Base-by-base conservation (phyloP, 257 asterid species). In the Ehretia macrophylla region DNA sequence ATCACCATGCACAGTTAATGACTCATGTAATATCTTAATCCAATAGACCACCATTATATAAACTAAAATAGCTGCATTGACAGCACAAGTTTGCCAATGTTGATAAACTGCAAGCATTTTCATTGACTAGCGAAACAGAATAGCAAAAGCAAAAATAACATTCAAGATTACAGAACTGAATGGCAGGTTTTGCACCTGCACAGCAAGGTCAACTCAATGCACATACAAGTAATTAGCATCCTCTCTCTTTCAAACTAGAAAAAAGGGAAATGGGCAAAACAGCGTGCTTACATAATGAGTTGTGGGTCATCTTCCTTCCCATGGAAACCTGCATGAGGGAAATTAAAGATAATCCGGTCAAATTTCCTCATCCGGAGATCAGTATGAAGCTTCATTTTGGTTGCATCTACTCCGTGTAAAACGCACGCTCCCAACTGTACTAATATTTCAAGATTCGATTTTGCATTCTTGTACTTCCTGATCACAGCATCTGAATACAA, bases 281-380 rank as follows among this genome's bases (percentile, higher is more conserved):
- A 13, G 42, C 14, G 51, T 13, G 44, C 79, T 57, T 66, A 86
- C 92, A 0, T 23, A 6, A 82, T 72, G 17, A 78, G 19, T 11
- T 0, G 14, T 12, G 35, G 45, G 18, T 37, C 21, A 18, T 63
- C 79, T 70, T 87, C 94, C 64, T 47, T 74, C 49, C 78, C 78
- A 27, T 16, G 22, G 60, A 84, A 87, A 54, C 95, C 94, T 44
- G 88, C 94, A 69, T 87, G 95, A 21, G 95, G 95, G 21, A 87
- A 87, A 72, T 87, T 87, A 45, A 53, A 87, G 37, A 87, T 68
- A 44, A 87, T 87, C 21, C 86, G 68, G 52, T 82, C 73, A 46
- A 87, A 87, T 44, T 75, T 84, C 55, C 49, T 48, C 64, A 51
- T 22, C 14, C 13, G 46, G 17, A 84, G 76, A 51, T 44, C 49